These are phyloP conservation scores for Saturnispora zaruensis DNA, from an alignment of 805 yeast genomes.

Conservation along the genomic window DNA sequence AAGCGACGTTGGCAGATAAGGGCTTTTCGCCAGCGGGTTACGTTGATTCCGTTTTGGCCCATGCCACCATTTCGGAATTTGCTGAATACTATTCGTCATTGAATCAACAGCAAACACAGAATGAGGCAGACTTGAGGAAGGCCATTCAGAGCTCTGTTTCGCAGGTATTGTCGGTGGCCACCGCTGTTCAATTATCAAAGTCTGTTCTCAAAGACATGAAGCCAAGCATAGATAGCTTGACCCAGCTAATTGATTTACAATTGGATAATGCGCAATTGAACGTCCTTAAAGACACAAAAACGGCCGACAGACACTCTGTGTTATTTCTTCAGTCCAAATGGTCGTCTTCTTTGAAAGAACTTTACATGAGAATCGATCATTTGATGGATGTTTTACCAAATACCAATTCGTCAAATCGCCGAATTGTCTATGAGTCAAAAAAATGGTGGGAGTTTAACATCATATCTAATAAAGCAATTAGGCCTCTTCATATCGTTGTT, in stretches of 20 bases:
- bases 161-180: conserved; percentile 49
- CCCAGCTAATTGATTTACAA: conserved; percentile 44
- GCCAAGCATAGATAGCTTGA: conserved; percentile 48
- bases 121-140: conserved; percentile 49
- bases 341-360: conserved; percentile 59
- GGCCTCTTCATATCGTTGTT: conserved; percentile 66
- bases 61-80: conserved; percentile 6
- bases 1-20: neutral
- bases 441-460: conserved; percentile 83
- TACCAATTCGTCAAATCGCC: conserved; percentile 46
- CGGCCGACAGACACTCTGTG: conserved; percentile 58
- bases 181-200: conserved; percentile 55
- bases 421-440: conserved; percentile 67
- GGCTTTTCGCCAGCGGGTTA: neutral
- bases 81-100: conserved; percentile 6
- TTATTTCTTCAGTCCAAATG: conserved; percentile 71
- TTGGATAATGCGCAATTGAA: conserved; percentile 23
- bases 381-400: conserved; percentile 73
- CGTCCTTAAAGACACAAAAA: neutral
- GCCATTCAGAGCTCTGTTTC: conserved; percentile 56
- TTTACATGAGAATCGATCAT: conserved; percentile 84
- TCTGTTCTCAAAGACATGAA: conserved; percentile 55
- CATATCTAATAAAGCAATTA: conserved; percentile 74
- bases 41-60: conserved; percentile 3
- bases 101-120: conserved; percentile 19